Evolutionary conservation across 1,139 yeast species (phyloP).

Genomic region (Arxiozyma telluris): DNA sequence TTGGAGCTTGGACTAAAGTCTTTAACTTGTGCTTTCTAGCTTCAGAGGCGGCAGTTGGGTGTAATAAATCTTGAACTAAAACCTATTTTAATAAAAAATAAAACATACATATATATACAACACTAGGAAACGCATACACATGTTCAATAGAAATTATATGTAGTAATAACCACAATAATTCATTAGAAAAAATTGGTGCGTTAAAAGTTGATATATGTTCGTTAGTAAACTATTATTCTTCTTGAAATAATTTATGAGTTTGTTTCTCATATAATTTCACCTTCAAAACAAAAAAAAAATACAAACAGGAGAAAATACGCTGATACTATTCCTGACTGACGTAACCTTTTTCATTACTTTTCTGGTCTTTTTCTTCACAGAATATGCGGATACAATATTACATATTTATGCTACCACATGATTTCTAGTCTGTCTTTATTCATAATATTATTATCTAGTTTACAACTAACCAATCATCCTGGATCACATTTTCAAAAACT

Average conservation of each 20-base stretch:
- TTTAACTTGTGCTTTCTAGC: constrained; percentile 95
- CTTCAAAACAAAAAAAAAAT: too few species aligned
- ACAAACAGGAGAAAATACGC: background rate
- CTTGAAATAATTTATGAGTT: background rate
- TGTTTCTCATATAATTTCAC: background rate
- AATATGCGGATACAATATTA: too few species aligned
- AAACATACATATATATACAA: background rate
- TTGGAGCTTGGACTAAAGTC: constrained; percentile 94
- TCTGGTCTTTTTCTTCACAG: too few species aligned
- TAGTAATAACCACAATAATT: background rate
- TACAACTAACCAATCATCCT: too few species aligned
- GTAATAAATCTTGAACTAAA: constrained; percentile 94
- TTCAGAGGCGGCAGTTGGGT: constrained; percentile 96
- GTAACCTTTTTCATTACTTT: too few species aligned
- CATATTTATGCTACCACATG: too few species aligned
- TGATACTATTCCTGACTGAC: too few species aligned
- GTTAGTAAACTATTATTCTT: background rate
- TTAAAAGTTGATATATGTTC: background rate
- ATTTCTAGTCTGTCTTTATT: too few species aligned
- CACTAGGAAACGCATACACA: background rate
- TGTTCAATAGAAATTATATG: background rate
- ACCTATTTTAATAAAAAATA: constrained; percentile 38
- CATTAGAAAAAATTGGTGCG: background rate
- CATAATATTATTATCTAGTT: too few species aligned
- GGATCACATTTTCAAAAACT: background rate